Conservation (phyloP, 148 eudicot genomes). For the Persicaria maculosa region DNA sequence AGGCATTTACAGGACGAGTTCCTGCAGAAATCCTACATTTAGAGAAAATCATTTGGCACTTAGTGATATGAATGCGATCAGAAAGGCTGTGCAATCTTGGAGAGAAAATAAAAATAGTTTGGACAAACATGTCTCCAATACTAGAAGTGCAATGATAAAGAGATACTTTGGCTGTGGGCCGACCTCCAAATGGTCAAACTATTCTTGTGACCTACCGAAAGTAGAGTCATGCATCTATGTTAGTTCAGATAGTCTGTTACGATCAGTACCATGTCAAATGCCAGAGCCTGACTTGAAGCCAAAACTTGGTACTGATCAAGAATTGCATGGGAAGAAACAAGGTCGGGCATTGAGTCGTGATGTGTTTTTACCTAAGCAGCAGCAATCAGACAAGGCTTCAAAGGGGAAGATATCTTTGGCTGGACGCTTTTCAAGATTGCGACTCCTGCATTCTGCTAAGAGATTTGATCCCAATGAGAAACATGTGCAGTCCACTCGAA, state of each 20-base stretch:
- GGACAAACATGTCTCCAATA: slow-evolving; percentile 13
- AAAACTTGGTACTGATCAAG: slow-evolving; percentile 23
- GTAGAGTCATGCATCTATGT: slow-evolving; percentile 21
- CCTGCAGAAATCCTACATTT: slow-evolving; percentile 5
- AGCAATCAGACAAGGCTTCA: slow-evolving; percentile 11
- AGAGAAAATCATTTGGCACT: slow-evolving; percentile 11
- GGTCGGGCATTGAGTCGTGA: slow-evolving; percentile 62
- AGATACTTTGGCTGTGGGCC: slow-evolving; percentile 33
- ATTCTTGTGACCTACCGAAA: slow-evolving; percentile 18
- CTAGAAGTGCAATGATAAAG: slow-evolving; percentile 31
- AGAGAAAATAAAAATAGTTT: slow-evolving; percentile 15
- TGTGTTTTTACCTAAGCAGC: slow-evolving; percentile 24
- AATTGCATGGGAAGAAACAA: slow-evolving; percentile 29
- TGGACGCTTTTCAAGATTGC: slow-evolving; percentile 23
- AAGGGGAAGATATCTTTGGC: slow-evolving; percentile 23
- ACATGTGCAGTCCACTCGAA: neutral
- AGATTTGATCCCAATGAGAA: slow-evolving; percentile 32
- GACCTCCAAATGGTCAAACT: slow-evolving; percentile 26
- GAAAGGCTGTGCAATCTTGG: slow-evolving; percentile 13
- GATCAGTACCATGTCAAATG: slow-evolving; percentile 49
- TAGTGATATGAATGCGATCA: slow-evolving; percentile 14
- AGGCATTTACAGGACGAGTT: slow-evolving; percentile 17
- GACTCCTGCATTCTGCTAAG: slow-evolving; percentile 22
- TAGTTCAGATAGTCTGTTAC: slow-evolving; percentile 37
- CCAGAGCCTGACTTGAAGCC: slow-evolving; percentile 28